Conservation (phyloP, 1,284 basidiomycete genomes). For the Rhodotorula mucilaginosa region DNA sequence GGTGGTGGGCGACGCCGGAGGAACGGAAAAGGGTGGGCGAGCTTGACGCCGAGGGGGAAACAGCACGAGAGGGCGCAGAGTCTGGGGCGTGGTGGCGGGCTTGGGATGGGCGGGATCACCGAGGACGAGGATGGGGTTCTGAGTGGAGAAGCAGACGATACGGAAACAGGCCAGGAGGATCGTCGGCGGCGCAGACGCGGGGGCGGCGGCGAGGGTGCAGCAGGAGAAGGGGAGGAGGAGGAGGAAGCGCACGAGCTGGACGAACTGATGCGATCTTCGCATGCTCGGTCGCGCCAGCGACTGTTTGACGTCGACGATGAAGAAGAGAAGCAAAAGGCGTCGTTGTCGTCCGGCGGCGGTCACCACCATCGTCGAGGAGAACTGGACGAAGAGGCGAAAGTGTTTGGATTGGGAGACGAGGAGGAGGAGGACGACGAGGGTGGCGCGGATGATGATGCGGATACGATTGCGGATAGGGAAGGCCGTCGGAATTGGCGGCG, state of each 20-base stretch:
- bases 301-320: constrained; percentile 13
- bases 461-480: constrained; percentile 1
- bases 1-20: constrained; percentile 12
- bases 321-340: constrained; percentile 30
- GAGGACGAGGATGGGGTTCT: background rate
- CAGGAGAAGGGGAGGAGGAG: background rate
- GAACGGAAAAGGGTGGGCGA: constrained; percentile 55
- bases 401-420: constrained; percentile 56
- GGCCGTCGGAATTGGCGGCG: background rate
- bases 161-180: background rate
- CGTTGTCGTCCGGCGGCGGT: constrained; percentile 48
- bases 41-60: constrained; percentile 46
- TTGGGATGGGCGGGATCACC: constrained; percentile 8
- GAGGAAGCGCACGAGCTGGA: constrained; percentile 39
- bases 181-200: background rate
- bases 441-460: background rate
- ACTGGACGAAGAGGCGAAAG: constrained; percentile 44
- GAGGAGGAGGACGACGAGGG: constrained; percentile 47
- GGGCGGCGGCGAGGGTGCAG: background rate
- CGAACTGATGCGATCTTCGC: constrained; percentile 31
- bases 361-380: constrained; percentile 44
- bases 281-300: background rate
- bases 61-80: constrained; percentile 49
- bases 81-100: constrained; percentile 33
- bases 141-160: background rate